Evolutionary conservation across 2,329 filamentous ascomycete genomes (phyloP), one percentile per base, ranked within the genome.

Genomic region (Epichloe glyceriae): DNA sequence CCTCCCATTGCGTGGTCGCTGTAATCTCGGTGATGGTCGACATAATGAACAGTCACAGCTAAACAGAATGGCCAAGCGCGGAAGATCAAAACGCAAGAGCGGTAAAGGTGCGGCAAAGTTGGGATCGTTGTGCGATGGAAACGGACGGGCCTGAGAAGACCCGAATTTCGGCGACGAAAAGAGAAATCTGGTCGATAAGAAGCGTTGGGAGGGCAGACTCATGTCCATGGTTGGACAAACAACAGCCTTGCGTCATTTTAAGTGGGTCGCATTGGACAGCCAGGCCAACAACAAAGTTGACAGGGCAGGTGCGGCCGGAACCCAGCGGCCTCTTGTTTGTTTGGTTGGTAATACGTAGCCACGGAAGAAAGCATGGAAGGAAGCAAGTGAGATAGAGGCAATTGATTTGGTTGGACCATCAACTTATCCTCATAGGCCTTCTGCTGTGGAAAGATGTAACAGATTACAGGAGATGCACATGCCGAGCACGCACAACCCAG

Each of bases 1-100:
- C 71, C 57, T 82, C 74, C 82, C 93, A 96, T 60, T 82, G 81
- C 58, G 76, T 71, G 61, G 88, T 80, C 60, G 78, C 82, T 59
- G 80, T 78, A 69, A 96, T 84, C 62, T 94, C 86, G 57, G 77
- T 79, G 62, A 96, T 80, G 53, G 79, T 81, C 57, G 85, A 87
- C 85, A 90, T 90, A 55, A 58, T 71, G 58, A 34, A 40, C 35
- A 35, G 38, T 20, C 22, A 12, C 19, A 40, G 47, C 20, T 26
- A 20, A 20, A 11, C 30, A 14, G 20, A 22, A 26, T 22, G 40
- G 19, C 46, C 17, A 35, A 22, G 33, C 45, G 19, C 22, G 5
- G 4, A 15, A 22, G 19, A 14, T 41, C 15, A n/a, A 42, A 14
- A 30, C 35, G n/a, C 14, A 35, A 26, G 35, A 38, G 34, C 5